Base-by-base conservation (phyloP, 2,329 filamentous ascomycete species). In the Fusarium virguliforme region DNA sequence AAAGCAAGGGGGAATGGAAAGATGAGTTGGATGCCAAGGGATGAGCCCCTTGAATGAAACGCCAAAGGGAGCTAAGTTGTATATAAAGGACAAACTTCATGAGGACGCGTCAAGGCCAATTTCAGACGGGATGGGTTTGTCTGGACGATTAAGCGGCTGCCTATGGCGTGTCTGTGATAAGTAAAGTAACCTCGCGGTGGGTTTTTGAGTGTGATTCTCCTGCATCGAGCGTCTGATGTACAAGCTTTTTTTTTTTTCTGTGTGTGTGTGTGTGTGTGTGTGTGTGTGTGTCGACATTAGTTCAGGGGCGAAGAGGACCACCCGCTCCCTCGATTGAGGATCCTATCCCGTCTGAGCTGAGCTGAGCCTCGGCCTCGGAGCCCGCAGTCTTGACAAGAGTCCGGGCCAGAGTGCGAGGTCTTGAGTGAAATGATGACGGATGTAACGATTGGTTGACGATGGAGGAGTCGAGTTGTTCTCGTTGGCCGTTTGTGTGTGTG, bases 251-350 rank as follows among this genome's bases (percentile, higher is more conserved):
- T 46, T 12, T n/a, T 48, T 28, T n/a, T 35, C 37, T 28, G 58
- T 64, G 38, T 51, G 35, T 35, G 43, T 28, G 58, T 64, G 35
- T 35, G 43, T 28, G 58, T 64, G 38, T 51, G 35, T 35, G 43
- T 28, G 58, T 64, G 35, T 35, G 43, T 28, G 58, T 64, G 38
- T 51, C 65, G 28, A 58, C 46, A 60, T 65, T 70, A 70, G 62
- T 58, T 72, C 69, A 72, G 69, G 69, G 69, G 66, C 35, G 38
- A 68, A 53, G 37, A 69, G 61, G 40, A 63, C 61, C 65, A 69
- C 65, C 32, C 40, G 38, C 55, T 56, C 57, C 24, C 34, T 51
- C 34, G 54, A 34, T 63, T 37, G 54, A 24, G 65, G 55, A 48
- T 58, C 60, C 34, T 53, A 26, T 60, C 34, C 34, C 24, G 56